Base-by-base conservation (phyloP, 2,329 filamentous ascomycete species). In the Ophiocordyceps camponoti-rufipedis region DNA sequence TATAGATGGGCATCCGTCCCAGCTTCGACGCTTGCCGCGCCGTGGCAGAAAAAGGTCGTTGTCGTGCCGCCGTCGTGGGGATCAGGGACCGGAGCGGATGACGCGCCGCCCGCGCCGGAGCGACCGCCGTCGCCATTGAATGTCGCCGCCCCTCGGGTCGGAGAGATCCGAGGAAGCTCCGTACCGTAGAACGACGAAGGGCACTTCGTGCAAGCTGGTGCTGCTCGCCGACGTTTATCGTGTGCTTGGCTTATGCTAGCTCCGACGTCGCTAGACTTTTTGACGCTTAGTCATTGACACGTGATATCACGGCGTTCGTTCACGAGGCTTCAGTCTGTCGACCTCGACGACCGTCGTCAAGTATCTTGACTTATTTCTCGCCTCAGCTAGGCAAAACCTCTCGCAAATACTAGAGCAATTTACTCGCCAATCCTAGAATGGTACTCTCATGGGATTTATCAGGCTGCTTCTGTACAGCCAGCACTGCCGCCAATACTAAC, bases 1-100 rank as follows among this genome's bases (percentile, higher is more conserved):
- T 71, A 46, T 85, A 80, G 45, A 94, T 74, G 23, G 84, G 75
- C 48, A 83, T 83, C 54, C 78, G 74, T 54, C 91, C 91, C 50
- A 98, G 82, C 70, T 95, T 91, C 41, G 89, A 95, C 47, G 70
- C 65, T 53, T 72, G 70, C 58, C 65, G 63, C 45, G 76, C 59
- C 41, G 85, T 82, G 40, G 78, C 80, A 47, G 84, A 88, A 69
- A 95, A 95, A 14, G 47, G 45, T 48, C 50, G 50, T 45, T 43
- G 50, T 39, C 35, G 35, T 46, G 50, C 50, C 66, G 65, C 57
- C 72, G 50, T 52, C 62, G 46, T 52, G 44, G 45, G 42, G 43
- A 51, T 56, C 14, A 38, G 14, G 14, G 14, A 5, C 35, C 35
- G 61, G 43, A 76, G 58, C 50, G 74, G 70, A 64, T 72, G 71